Conservation (phyloP, 345 rosid species). For the Sisymbrium irio region DNA sequence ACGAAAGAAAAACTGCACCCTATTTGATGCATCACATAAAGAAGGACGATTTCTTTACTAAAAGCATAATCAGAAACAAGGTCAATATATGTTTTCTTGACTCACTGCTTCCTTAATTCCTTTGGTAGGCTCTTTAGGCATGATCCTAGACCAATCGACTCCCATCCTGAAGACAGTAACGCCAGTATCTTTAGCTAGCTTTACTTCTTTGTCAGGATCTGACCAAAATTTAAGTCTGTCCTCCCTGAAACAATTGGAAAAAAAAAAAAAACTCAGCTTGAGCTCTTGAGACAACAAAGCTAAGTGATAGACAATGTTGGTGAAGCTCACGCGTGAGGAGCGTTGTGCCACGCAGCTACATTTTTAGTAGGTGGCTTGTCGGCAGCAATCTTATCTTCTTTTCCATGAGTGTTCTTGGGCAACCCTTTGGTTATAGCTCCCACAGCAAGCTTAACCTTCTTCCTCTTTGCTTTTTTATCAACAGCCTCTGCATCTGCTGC, state of each 20-base stretch:
- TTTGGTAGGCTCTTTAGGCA: constrained; percentile 82
- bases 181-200: constrained; percentile 84
- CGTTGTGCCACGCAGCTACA: constrained; percentile 96
- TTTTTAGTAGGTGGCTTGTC: constrained; percentile 56
- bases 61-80: constrained; percentile 19
- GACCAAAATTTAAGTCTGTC: constrained; percentile 94
- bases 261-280: constrained; percentile 26
- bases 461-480: constrained; percentile 39
- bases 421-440: constrained; percentile 92
- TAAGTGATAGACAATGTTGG: not conserved
- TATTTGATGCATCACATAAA: not conserved
- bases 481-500: constrained; percentile 51
- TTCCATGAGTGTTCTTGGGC: constrained; percentile 49
- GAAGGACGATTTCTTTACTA: constrained; percentile 3
- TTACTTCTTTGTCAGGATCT: constrained; percentile 90
- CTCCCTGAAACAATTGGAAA: constrained; percentile 54
- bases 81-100: constrained; percentile 17
- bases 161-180: constrained; percentile 86
- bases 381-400: constrained; percentile 20
- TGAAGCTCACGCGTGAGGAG: constrained; percentile 69
- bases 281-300: constrained; percentile 12
- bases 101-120: constrained; percentile 64
- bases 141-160: constrained; percentile 83
- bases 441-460: constrained; percentile 63
- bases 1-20: not conserved